Conservation (phyloP, 495 filamentous ascomycete genomes). For the Aspergillus carlsbadensis region DNA sequence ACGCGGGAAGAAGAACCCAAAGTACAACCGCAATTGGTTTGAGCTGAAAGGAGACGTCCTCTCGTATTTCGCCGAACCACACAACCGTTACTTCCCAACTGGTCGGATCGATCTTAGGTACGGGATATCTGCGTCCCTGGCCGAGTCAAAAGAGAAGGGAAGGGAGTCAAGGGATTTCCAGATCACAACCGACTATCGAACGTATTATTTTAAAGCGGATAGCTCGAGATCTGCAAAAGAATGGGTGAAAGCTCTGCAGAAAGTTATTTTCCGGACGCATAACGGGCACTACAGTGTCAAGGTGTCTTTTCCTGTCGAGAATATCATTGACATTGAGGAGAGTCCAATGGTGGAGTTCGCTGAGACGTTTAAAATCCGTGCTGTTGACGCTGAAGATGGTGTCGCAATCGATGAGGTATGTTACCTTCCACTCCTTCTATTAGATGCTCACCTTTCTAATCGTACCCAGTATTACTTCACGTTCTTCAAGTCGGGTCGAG, state of each 20-base stretch:
- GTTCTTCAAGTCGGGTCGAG: constrained; percentile 84
- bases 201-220: constrained; percentile 87
- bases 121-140: constrained; percentile 77
- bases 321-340: constrained; percentile 90
- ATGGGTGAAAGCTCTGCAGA: constrained; percentile 93
- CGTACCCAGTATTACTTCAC: constrained; percentile 84
- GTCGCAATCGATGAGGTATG: constrained; percentile 92
- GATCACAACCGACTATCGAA: constrained; percentile 78
- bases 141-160: constrained; percentile 65
- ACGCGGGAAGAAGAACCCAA: constrained; percentile 84
- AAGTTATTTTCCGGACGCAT: constrained; percentile 92
- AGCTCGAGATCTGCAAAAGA: constrained; percentile 87
- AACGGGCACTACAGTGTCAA: constrained; percentile 98
- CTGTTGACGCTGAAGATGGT: constrained; percentile 88
- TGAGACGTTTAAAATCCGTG: constrained; percentile 89
- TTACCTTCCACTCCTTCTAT: constrained; percentile 4
- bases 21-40: constrained; percentile 95
- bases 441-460: constrained; percentile 12
- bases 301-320: constrained; percentile 84
- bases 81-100: constrained; percentile 86
- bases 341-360: constrained; percentile 89
- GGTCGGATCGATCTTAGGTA: constrained; percentile 93
- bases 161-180: constrained; percentile 71
- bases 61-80: constrained; percentile 84
- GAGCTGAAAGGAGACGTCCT: constrained; percentile 91